These are phyloP conservation scores for Crucihimalaya himalaica DNA, from an alignment of 345 rosid species.

Conservation along the genomic window DNA sequence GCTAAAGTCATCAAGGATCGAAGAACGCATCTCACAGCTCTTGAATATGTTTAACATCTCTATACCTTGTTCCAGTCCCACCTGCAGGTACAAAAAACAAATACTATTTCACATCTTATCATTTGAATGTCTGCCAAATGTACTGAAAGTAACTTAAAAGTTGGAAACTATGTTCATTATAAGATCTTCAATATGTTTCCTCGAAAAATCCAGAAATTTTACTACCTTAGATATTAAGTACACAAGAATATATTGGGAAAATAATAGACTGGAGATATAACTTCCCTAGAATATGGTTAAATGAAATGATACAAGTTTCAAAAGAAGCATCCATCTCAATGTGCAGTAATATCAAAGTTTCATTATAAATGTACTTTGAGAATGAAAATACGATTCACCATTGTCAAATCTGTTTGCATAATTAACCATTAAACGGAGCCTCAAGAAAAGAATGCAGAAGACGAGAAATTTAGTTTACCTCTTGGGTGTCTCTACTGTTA, in stretches of 20 bases:
- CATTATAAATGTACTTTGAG: neutral
- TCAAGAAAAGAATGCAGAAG: constrained; percentile 2
- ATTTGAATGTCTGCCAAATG: neutral
- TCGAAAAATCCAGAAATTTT: neutral
- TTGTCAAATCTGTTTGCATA: neutral
- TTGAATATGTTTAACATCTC: constrained; percentile 70
- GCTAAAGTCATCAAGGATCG: constrained; percentile 73
- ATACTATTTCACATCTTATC: neutral
- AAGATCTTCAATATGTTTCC: neutral
- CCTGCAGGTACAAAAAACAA: constrained; percentile 44
- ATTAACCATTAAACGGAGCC: neutral
- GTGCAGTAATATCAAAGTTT: neutral
- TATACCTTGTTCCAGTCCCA: constrained; percentile 64
- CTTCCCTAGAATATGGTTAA: neutral
- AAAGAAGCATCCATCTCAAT: neutral
- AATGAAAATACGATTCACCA: neutral
- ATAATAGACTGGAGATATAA: neutral
- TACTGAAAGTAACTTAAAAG: neutral
- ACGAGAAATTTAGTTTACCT: constrained; percentile 47
- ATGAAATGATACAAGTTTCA: neutral
- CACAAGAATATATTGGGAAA: too few species aligned
- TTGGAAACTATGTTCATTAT: neutral
- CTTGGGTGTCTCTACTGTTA: constrained; percentile 92
- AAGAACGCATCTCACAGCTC: constrained; percentile 50
- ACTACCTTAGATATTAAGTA: neutral